Percentiles rank a stretch among this genome's conserved stretches.
phyloP scores from a whole-genome alignment of 805 yeast genomes.

The Wickerhamomyces chambardii region DNA sequence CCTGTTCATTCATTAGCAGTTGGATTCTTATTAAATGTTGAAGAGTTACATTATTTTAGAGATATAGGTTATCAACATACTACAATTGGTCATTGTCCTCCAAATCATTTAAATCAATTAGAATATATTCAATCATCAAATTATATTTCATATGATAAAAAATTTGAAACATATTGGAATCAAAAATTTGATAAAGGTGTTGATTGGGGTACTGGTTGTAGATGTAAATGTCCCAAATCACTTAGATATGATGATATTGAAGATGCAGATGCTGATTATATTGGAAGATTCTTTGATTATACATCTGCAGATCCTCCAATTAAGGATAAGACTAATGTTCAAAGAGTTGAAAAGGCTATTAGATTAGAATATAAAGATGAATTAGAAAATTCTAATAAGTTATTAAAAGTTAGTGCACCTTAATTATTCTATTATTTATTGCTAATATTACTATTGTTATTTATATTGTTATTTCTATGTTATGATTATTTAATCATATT shows the following conservation, averaged over 20 bases:
- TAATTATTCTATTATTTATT: too few species aligned
- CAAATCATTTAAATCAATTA: conserved; percentile 45
- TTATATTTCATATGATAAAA: conserved; percentile 5
- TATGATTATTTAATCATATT: too few species aligned
- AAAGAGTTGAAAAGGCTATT: conserved; percentile 18
- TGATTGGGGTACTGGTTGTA: conserved; percentile 64
- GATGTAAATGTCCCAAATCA: conserved; percentile 69
- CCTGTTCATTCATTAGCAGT: conserved; percentile 87
- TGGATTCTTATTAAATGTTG: conserved; percentile 59
- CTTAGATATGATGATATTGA: conserved; percentile 50
- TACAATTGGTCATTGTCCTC: conserved; percentile 77
- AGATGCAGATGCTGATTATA: conserved; percentile 42
- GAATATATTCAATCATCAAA: conserved; percentile 28
- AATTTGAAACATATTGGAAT: conserved; percentile 14
- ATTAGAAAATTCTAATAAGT: too few species aligned
- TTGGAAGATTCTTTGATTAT: conserved; percentile 38
- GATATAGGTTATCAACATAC: conserved; percentile 89
- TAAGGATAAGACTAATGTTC: conserved; percentile 15
- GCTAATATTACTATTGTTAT: too few species aligned
- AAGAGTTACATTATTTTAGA: conserved; percentile 81
- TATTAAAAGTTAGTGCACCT: too few species aligned
- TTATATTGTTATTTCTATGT: too few species aligned
- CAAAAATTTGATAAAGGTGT: conserved; percentile 23
- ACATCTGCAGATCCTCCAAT: conserved; percentile 21
- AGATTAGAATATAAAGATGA: conserved; percentile 14